Base-by-base conservation (phyloP, 1,139 yeast genomes). In the Hemisphaericaspora lyxosophila region DNA sequence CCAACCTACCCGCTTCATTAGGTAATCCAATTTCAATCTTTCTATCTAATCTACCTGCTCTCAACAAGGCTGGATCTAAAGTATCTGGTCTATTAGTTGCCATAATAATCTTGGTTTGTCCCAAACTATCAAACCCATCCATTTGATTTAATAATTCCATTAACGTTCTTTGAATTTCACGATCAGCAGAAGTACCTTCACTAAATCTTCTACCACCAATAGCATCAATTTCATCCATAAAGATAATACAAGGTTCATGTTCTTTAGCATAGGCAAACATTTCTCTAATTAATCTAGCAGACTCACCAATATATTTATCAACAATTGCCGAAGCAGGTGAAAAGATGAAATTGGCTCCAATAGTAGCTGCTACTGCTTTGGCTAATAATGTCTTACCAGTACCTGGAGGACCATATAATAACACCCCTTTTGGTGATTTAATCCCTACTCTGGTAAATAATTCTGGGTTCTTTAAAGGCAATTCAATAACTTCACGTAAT, bases 21-120 rank as follows among this genome's bases (percentile, higher is more conserved):
- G 99, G 98, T 57, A 94, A 73, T 24, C 95, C 88, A 49, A 94
- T 92, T 67, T 94, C 99, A 54, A 94, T 88, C 66, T 94, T 94
- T 60, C 98, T 79, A 64, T 94, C 99, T 59, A 94, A 80, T 70
- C 99, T 84, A 51, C 99, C 99, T 3, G 98, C 97, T 72, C 99
- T 86, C 52, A 94, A 75, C 53, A 94, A 73, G 3, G 99, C 99
- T n/a, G 99, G 99, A 63, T 94, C 99, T 49, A 94, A 75, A 8
- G 98, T 92, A 62, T 94, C 98, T 9, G 98, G 98, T 67, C 99
- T 80, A 64, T 94, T 94, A 18, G 99, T 94, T 26, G 99, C 99
- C 98, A 94, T 94, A 54, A 94, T 94, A 39, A 94, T 90, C 70
- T 94, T 94, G 2, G 98, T 94, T 65, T 89, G 96, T 26, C 98